phyloP scores from a whole-genome alignment of 2,329 filamentous ascomycete genomes.

The Penicillium sp. region DNA sequence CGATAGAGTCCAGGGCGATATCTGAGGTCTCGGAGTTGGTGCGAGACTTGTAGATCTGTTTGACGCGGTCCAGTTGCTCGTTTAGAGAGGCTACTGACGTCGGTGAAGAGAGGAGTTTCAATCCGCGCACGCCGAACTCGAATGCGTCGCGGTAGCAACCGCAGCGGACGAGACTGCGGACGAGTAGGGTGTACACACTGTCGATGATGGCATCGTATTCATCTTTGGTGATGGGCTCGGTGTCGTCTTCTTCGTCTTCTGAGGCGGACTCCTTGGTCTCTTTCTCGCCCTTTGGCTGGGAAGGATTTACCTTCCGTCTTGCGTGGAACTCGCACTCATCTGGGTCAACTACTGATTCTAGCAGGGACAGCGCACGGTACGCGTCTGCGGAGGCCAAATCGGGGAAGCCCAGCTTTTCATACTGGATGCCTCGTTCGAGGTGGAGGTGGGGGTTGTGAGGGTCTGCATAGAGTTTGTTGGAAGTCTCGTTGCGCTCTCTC shows the following conservation, averaged over 20 bases:
- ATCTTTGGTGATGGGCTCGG: slow-evolving; percentile 28
- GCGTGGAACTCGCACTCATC: slow-evolving; percentile 82
- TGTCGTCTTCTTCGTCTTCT: slow-evolving; percentile 46
- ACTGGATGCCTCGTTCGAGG: slow-evolving; percentile 60
- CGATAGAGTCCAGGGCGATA: slow-evolving; percentile 21
- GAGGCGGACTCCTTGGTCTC: slow-evolving; percentile 24
- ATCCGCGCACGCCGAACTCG: slow-evolving; percentile 37
- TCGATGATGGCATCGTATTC: slow-evolving; percentile 38
- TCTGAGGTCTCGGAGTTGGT: slow-evolving; percentile 4
- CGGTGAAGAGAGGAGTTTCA: slow-evolving; percentile 21
- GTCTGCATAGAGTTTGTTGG: slow-evolving; percentile 41
- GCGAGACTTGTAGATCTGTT: slow-evolving; percentile 22
- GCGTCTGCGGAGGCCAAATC: slow-evolving; percentile 87
- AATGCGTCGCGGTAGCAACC: slow-evolving; percentile 43
- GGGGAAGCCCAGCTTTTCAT: slow-evolving; percentile 75
- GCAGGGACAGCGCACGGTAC: slow-evolving; percentile 81
- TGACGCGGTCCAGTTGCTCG: slow-evolving; percentile 31
- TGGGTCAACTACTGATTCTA: slow-evolving; percentile 69
- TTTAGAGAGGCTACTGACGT: slow-evolving; percentile 18
- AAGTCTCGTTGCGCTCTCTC: slow-evolving; percentile 54
- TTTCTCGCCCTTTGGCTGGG: not conserved
- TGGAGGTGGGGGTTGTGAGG: slow-evolving; percentile 43
- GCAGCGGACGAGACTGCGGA: slow-evolving; percentile 36
- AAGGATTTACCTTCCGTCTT: slow-evolving; percentile 41
- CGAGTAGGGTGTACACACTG: slow-evolving; percentile 37